A percentile compares a stretch with the other conserved stretches of the same genome.
phyloP scores from a whole-genome alignment of 805 yeast species.

The Isabelozyma pseudorhagii region DNA sequence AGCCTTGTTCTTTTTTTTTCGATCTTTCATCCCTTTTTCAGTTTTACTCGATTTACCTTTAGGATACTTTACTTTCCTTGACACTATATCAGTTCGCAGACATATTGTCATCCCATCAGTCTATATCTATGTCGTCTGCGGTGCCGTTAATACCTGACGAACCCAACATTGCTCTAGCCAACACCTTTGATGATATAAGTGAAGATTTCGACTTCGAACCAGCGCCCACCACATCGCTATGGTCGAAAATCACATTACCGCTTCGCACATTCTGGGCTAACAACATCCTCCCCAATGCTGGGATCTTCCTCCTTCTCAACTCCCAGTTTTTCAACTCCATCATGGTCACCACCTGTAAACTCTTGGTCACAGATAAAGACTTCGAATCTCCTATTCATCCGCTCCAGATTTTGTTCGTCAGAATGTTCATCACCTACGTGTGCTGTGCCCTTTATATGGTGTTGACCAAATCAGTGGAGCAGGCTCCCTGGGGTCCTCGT shows the following conservation, averaged over 20 bases:
- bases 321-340: constrained; percentile 74
- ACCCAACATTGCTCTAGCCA: background rate
- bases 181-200: background rate
- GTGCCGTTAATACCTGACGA: background rate
- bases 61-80: no score
- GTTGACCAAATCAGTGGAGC: constrained; percentile 44
- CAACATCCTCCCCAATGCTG: constrained; percentile 21
- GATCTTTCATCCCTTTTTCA: no score
- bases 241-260: background rate
- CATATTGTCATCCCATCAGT: no score
- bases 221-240: background rate
- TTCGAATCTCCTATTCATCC: constrained; percentile 67
- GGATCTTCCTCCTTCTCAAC: constrained; percentile 53
- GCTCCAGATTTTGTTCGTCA: constrained; percentile 67
- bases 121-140: background rate
- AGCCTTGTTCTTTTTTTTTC: no score
- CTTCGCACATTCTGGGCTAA: background rate
- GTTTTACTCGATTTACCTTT: no score
- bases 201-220: background rate
- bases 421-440: constrained; percentile 71
- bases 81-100: no score
- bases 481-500: constrained; percentile 70
- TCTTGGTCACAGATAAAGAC: constrained; percentile 64
- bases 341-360: constrained; percentile 73
- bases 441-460: constrained; percentile 58